phyloP scores from a whole-genome alignment of 1,284 basidiomycete species.

The Microbotryum lychnidis-dioicae region DNA sequence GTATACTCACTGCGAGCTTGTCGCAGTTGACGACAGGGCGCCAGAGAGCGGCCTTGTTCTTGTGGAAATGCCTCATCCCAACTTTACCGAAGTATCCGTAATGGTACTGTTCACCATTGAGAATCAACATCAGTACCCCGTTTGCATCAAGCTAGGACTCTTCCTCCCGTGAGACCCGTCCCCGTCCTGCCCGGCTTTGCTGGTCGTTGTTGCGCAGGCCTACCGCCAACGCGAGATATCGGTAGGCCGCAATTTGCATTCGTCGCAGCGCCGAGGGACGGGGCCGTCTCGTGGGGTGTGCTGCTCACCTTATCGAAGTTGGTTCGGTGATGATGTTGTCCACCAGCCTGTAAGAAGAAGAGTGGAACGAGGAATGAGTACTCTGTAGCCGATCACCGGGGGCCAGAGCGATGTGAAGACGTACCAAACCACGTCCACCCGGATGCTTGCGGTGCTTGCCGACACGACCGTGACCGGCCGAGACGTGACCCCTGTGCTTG shows the following conservation, averaged over 20 bases:
- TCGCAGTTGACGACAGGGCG: conserved; percentile 94
- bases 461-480: conserved; percentile 97
- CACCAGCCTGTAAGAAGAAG: conserved; percentile 60
- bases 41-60: conserved; percentile 84
- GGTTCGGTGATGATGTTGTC: conserved; percentile 94
- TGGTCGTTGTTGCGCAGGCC: no score
- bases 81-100: conserved; percentile 97
- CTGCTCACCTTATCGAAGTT: conserved; percentile 43
- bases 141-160: no score
- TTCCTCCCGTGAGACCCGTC: no score
- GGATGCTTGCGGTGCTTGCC: conserved; percentile 99
- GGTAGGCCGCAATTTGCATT: no score
- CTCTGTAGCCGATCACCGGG: no score
- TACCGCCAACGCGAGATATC: no score
- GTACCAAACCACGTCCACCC: conserved; percentile 91
- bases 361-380: no score
- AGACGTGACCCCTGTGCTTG: conserved; percentile 98
- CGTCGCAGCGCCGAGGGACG: no score
- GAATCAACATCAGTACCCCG: no score
- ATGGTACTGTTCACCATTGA: conserved; percentile 55
- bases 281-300: no score
- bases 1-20: conserved; percentile 50
- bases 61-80: conserved; percentile 94
- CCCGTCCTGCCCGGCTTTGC: no score
- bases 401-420: not conserved